Percentiles rank a stretch among this genome's conserved stretches.
Conservation (phyloP, 192 early-diverging fungal genomes). For the Geosiphon pyriformis region DNA sequence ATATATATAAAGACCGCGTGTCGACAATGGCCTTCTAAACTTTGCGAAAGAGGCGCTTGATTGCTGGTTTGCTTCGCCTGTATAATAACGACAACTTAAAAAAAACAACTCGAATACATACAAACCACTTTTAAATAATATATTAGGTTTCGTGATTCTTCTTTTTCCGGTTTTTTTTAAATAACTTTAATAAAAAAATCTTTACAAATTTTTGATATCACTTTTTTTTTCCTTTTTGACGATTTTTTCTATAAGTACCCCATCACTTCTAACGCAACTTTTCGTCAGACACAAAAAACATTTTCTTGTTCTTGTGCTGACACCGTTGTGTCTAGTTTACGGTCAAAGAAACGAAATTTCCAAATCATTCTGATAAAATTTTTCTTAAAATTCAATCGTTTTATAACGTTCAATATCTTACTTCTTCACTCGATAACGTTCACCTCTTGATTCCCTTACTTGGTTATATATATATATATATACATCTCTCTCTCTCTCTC, state of each 20-base stretch:
- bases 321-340: no score
- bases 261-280: no score
- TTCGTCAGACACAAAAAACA: no score
- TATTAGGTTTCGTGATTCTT: not conserved
- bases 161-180: not conserved
- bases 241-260: not conserved
- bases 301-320: no score
- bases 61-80: slow-evolving; percentile 11
- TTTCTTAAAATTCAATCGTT: no score
- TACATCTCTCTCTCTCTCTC: no score
- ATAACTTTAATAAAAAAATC: not conserved
- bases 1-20: slow-evolving; percentile 5
- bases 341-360: no score
- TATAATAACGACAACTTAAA: slow-evolving; percentile 4
- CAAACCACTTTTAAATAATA: not conserved
- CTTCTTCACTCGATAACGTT: no score
- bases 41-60: slow-evolving; percentile 1
- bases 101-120: not conserved
- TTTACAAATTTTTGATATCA: not conserved
- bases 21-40: slow-evolving; percentile 9
- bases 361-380: no score
- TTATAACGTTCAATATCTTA: no score
- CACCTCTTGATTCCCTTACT: no score
- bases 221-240: not conserved
- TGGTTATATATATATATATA: no score